phyloP scores from a whole-genome alignment of 139 green algal species.

The Closterium sp. region DNA sequence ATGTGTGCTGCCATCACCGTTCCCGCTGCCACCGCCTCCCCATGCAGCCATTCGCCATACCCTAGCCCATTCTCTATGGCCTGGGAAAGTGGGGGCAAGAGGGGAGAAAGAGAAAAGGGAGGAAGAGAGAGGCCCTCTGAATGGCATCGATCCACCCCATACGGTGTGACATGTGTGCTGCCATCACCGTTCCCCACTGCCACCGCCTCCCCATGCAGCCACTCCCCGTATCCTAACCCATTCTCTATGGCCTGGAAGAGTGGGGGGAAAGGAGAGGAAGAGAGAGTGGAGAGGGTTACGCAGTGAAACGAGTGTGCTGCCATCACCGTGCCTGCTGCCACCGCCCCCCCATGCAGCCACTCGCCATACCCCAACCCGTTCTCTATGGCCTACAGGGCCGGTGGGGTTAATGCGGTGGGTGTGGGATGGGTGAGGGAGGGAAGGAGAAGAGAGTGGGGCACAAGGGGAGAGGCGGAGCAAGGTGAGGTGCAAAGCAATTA shows the following conservation, averaged over 20 bases:
- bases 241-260: constrained; percentile 84
- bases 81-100: too few species aligned
- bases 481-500: too few species aligned
- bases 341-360: constrained; percentile 92
- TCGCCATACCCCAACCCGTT: constrained; percentile 71
- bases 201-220: constrained; percentile 94
- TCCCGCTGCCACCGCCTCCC: constrained; percentile 86
- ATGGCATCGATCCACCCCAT: constrained; percentile 93
- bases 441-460: constrained; percentile 59
- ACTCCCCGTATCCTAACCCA: constrained; percentile 68
- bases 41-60: constrained; percentile 81
- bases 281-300: constrained; percentile 71
- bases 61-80: constrained; percentile 71
- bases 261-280: neutral
- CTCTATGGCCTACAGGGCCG: constrained; percentile 78
- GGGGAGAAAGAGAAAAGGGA: neutral
- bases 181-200: constrained; percentile 92
- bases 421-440: too few species aligned
- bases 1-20: constrained; percentile 95
- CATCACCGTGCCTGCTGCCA: too few species aligned
- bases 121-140: constrained; percentile 68
- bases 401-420: constrained; percentile 69
- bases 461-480: neutral
- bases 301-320: constrained; percentile 93
- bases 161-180: constrained; percentile 83